Conservation (phyloP, 345 rosid genomes). For the Lepidium africanum region DNA sequence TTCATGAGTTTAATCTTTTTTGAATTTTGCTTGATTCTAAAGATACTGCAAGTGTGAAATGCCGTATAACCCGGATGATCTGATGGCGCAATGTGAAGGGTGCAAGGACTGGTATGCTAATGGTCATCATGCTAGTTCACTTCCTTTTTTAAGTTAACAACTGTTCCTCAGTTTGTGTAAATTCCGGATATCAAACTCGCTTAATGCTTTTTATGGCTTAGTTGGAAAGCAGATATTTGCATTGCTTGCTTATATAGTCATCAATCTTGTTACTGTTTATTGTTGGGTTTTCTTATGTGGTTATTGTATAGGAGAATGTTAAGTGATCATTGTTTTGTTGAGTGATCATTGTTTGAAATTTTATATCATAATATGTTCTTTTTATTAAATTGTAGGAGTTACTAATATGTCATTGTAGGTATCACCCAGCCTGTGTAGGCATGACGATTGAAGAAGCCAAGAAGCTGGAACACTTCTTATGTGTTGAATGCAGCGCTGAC, state of each 20-base stretch:
- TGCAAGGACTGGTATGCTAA: slow-evolving; percentile 81
- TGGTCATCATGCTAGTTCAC: background rate
- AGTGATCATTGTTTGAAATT: background rate
- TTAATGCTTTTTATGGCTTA: background rate
- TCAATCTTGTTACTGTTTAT: background rate
- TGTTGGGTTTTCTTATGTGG: background rate
- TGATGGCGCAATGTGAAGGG: slow-evolving; percentile 89
- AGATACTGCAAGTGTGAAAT: slow-evolving; percentile 93
- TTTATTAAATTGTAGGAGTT: background rate
- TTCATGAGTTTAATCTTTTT: slow-evolving; percentile 1
- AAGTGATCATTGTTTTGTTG: background rate
- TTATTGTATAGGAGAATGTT: background rate
- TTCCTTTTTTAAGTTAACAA: background rate
- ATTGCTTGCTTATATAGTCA: background rate
- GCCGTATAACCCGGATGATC: slow-evolving; percentile 92
- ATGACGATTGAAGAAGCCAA: slow-evolving; percentile 79
- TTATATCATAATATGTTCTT: too few species aligned
- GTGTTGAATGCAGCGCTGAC: slow-evolving; percentile 62
- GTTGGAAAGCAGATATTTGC: background rate
- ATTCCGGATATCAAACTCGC: background rate
- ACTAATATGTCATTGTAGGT: slow-evolving; percentile 39
- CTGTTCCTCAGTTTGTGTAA: background rate
- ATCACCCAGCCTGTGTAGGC: slow-evolving; percentile 84
- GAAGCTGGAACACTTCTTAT: slow-evolving; percentile 64
- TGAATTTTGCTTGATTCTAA: slow-evolving; percentile 17